Base-by-base conservation (phyloP, 2,329 filamentous ascomycete genomes). In the Verticillium zaregamsianum region DNA sequence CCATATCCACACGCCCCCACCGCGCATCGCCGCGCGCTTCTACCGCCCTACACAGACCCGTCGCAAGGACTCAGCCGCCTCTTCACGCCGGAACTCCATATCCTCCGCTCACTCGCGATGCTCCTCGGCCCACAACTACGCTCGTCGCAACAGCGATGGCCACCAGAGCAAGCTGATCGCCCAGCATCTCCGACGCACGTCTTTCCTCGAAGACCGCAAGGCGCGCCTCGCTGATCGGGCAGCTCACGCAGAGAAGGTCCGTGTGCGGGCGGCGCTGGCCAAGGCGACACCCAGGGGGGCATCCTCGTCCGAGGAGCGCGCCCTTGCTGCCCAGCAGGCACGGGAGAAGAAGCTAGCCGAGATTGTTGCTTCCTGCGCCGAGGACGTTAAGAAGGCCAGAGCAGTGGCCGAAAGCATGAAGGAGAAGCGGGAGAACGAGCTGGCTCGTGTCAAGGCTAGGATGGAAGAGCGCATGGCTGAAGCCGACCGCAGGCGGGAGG, bases 381-480 rank as follows among this genome's bases (percentile, higher is more conserved):
- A 93, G 73, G 91, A 95, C 72, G 91, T 95, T 17, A 88, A 90
- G 71, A 84, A 90, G 66, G 91, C 91, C 59, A 94, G 94, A 79
- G 89, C 90, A 58, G 83, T 93, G n/a, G 91, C 91, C 15, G 90
- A 92, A 73, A 88, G 85, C 62, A 92, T 91, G 79, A 93, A 92
- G 75, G 89, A 91, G 76, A 89, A 90, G 73, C 87, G 91, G 65
- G 89, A 92, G 70, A 87, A 88, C 61, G 90, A 93, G 66, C 84
- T 90, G 61, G 82, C 82, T 67, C 87, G 87, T 69, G 82, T 91
- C 72, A 86, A 87, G 65, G 76, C 85, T 58, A 90, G 93, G 72
- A 92, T 93, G 82, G 89, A 93, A 72, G 90, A 93, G 77, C 87
- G 89, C 65, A 83, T 92, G 68, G 89, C 90, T 35, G 91, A 93